These are phyloP conservation scores for Mortierella antarctica DNA, from an alignment of 192 early-diverging fungal species.

Conservation along the genomic window DNA sequence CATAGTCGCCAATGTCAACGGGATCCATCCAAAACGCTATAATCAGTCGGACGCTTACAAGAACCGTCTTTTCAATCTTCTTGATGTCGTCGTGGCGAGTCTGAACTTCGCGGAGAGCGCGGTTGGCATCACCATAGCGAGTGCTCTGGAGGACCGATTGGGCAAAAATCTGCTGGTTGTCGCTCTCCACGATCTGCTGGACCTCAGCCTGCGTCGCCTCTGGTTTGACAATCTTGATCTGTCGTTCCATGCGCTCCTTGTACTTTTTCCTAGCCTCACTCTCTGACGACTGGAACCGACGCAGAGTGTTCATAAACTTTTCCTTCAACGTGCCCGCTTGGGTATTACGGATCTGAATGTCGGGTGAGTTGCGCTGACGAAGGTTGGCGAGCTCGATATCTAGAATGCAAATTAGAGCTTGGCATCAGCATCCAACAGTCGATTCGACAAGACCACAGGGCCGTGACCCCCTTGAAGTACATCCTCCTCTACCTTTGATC, in stretches of 20 bases:
- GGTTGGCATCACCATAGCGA: slow-evolving; percentile 76
- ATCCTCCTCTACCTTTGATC: slow-evolving; percentile 49
- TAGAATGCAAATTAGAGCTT: not conserved
- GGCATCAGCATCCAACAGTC: not conserved
- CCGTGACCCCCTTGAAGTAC: too few relatives aligned
- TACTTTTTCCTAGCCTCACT: slow-evolving; percentile 86
- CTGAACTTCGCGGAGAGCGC: slow-evolving; percentile 86
- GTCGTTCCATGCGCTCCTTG: slow-evolving; percentile 83
- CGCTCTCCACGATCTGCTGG: slow-evolving; percentile 76
- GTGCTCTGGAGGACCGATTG: slow-evolving; percentile 81
- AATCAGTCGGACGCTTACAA: slow-evolving; percentile 59
- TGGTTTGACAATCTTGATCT: slow-evolving; percentile 88
- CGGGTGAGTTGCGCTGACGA: slow-evolving; percentile 20
- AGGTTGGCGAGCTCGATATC: slow-evolving; percentile 44
- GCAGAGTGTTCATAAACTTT: slow-evolving; percentile 73
- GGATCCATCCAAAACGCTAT: not conserved
- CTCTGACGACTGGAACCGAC: slow-evolving; percentile 83
- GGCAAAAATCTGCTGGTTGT: slow-evolving; percentile 83
- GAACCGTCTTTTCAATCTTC: slow-evolving; percentile 88
- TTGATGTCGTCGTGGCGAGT: slow-evolving; percentile 86
- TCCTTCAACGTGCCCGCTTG: slow-evolving; percentile 66
- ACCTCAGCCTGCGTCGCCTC: slow-evolving; percentile 82
- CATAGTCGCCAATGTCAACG: not conserved
- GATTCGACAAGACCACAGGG: too few relatives aligned
- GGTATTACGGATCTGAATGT: slow-evolving; percentile 38